phyloP scores from a whole-genome alignment of 352 stramenopile species.

The Pythium aquatile region DNA sequence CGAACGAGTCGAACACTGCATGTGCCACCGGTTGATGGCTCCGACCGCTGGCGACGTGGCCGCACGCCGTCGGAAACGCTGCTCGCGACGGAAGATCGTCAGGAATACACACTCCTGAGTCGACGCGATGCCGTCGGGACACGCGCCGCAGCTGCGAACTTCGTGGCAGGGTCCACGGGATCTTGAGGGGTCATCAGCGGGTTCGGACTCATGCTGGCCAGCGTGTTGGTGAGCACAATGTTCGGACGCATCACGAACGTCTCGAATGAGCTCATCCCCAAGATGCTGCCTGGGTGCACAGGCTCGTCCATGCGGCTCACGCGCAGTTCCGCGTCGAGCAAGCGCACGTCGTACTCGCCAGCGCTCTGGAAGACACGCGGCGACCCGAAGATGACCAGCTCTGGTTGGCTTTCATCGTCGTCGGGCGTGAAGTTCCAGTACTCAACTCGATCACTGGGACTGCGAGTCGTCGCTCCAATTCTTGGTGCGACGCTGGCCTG shows the following conservation, averaged over 20 bases:
- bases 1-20: not conserved
- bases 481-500: no score
- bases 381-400: not conserved
- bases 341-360: not conserved
- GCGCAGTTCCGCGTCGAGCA: not conserved
- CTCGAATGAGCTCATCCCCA: no score
- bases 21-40: constrained; percentile 1
- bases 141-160: not conserved
- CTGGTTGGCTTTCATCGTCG: not conserved
- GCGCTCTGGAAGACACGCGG: not conserved
- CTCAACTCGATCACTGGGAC: not conserved
- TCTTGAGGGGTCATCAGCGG: not conserved
- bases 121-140: not conserved
- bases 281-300: not conserved
- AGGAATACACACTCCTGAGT: not conserved
- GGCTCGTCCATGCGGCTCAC: not conserved
- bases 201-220: no score
- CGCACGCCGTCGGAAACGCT: not conserved
- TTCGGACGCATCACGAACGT: no score
- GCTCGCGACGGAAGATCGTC: not conserved
- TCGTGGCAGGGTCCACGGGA: not conserved
- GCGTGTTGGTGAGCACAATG: no score
- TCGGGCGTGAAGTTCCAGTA: not conserved
- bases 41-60: not conserved
- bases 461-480: no score